Conservation (phyloP, 768 basidiomycete species). For the Plicaturopsis crispa region DNA sequence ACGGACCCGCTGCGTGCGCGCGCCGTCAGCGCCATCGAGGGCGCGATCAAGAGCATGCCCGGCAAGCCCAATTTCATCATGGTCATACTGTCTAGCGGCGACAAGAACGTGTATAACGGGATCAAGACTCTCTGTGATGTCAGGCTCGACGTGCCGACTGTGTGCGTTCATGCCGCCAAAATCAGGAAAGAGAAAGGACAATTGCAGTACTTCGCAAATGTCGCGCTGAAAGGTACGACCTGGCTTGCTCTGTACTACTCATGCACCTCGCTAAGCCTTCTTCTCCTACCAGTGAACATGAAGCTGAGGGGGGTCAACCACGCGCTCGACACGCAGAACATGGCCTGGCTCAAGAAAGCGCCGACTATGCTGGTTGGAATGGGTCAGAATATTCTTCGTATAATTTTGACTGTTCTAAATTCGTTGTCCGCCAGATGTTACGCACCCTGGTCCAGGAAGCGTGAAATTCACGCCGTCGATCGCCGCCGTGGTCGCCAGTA, state of each 20-base stretch:
- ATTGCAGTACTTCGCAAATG: slow-evolving; percentile 46
- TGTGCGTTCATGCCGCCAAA: slow-evolving; percentile 69
- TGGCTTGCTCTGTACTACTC: too few species aligned
- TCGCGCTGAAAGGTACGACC: slow-evolving; percentile 48
- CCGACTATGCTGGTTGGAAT: slow-evolving; percentile 51
- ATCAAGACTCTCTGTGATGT: slow-evolving; percentile 47
- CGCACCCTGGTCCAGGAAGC: slow-evolving; percentile 74
- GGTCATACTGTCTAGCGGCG: slow-evolving; percentile 38
- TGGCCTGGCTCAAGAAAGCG: slow-evolving; percentile 26
- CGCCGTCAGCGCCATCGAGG: slow-evolving; percentile 41
- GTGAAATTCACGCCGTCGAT: slow-evolving; percentile 36
- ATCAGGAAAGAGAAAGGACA: slow-evolving; percentile 59
- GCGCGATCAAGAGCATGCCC: slow-evolving; percentile 25
- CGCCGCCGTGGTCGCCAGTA: slow-evolving; percentile 46
- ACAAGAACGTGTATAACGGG: slow-evolving; percentile 42
- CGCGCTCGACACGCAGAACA: slow-evolving; percentile 28
- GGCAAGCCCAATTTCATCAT: slow-evolving; percentile 36
- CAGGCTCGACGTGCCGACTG: slow-evolving; percentile 43
- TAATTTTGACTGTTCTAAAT: slow-evolving; percentile 18
- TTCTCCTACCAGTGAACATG: too few species aligned
- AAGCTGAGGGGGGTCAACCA: slow-evolving; percentile 51
- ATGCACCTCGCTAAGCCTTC: too few species aligned
- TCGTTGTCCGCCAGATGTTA: slow-evolving; percentile 45
- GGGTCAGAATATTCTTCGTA: slow-evolving; percentile 22
- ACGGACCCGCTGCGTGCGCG: slow-evolving; percentile 45